A percentile compares a stretch with the other conserved stretches of the same genome.
phyloP scores from a whole-genome alignment of 1,139 yeast species.

The Kurtzmaniella quercitrusa region DNA sequence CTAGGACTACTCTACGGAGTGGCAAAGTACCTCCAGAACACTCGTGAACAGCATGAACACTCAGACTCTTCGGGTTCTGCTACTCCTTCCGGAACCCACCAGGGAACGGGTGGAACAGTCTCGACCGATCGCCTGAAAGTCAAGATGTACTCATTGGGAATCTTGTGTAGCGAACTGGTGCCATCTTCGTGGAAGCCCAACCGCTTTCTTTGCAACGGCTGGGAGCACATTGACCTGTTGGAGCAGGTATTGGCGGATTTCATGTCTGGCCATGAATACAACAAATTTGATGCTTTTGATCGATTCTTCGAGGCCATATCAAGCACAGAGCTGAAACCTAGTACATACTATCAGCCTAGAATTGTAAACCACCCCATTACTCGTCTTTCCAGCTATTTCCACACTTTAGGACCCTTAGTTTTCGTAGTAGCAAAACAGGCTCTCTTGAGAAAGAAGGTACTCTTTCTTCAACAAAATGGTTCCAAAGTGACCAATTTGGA shows the following conservation, averaged over 20 bases:
- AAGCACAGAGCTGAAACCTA: constrained; percentile 7
- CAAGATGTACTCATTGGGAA: constrained; percentile 62
- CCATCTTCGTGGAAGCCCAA: constrained; percentile 46
- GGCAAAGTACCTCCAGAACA: constrained; percentile 29
- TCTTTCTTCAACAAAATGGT: constrained; percentile 41
- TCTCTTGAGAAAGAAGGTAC: constrained; percentile 55
- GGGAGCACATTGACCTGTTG: constrained; percentile 52
- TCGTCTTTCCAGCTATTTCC: constrained; percentile 43
- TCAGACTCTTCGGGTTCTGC: not conserved
- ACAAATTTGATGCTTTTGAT: constrained; percentile 19
- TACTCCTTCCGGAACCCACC: not conserved
- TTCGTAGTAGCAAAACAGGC: constrained; percentile 70
- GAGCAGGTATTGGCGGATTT: constrained; percentile 38
- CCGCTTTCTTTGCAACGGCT: constrained; percentile 46
- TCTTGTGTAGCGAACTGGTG: constrained; percentile 43
- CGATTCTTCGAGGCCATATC: constrained; percentile 13
- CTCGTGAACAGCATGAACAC: constrained; percentile 9
- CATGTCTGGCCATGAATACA: constrained; percentile 18
- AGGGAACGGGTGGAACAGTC: not conserved
- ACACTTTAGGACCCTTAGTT: constrained; percentile 65
- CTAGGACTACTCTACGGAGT: constrained; percentile 33
- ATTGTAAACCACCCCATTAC: constrained; percentile 47
- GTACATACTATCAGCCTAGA: constrained; percentile 8
- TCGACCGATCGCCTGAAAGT: constrained; percentile 45
- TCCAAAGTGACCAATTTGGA: constrained; percentile 26